A percentile compares a stretch with the other conserved stretches of the same genome.
phyloP scores from a whole-genome alignment of 495 filamentous ascomycete species.

The Penicillium diatomitis region DNA sequence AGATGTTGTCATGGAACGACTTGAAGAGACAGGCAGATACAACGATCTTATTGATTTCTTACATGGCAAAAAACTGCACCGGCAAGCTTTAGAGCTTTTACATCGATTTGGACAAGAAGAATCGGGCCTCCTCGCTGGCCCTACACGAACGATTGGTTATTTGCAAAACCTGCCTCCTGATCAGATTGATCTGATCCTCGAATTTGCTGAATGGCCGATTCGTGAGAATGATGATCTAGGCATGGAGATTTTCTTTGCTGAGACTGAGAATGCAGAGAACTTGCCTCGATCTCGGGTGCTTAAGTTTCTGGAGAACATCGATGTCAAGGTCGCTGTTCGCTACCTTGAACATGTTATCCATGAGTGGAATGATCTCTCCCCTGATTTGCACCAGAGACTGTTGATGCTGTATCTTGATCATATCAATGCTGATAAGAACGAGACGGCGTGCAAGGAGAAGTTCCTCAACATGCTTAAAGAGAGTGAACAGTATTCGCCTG shows the following conservation, averaged over 20 bases:
- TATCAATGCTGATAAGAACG: slow-evolving; percentile 40
- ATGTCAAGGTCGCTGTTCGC: slow-evolving; percentile 58
- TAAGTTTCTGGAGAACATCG: slow-evolving; percentile 59
- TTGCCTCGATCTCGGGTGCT: slow-evolving; percentile 69
- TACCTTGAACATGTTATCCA: slow-evolving; percentile 90
- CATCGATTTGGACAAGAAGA: slow-evolving; percentile 71
- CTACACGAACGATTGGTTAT: slow-evolving; percentile 79
- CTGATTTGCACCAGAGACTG: slow-evolving; percentile 79
- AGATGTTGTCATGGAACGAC: slow-evolving; percentile 83
- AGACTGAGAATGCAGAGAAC: slow-evolving; percentile 91
- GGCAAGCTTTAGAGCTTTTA: slow-evolving; percentile 75
- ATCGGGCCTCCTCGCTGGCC: slow-evolving; percentile 46
- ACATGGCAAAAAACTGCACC: slow-evolving; percentile 88
- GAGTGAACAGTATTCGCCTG: slow-evolving; percentile 71
- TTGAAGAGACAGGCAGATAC: slow-evolving; percentile 82
- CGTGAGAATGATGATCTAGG: slow-evolving; percentile 61
- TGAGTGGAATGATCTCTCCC: slow-evolving; percentile 75
- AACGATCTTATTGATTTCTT: slow-evolving; percentile 95
- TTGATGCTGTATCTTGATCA: slow-evolving; percentile 63
- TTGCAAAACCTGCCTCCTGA: slow-evolving; percentile 80
- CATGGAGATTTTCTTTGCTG: slow-evolving; percentile 91
- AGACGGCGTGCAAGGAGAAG: slow-evolving; percentile 48
- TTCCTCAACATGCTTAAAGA: slow-evolving; percentile 66
- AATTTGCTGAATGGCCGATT: slow-evolving; percentile 86
- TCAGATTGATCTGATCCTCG: slow-evolving; percentile 82